Evolutionary conservation across 2,329 filamentous ascomycete species (phyloP).

Genomic region (Fusarium sambucinum): DNA sequence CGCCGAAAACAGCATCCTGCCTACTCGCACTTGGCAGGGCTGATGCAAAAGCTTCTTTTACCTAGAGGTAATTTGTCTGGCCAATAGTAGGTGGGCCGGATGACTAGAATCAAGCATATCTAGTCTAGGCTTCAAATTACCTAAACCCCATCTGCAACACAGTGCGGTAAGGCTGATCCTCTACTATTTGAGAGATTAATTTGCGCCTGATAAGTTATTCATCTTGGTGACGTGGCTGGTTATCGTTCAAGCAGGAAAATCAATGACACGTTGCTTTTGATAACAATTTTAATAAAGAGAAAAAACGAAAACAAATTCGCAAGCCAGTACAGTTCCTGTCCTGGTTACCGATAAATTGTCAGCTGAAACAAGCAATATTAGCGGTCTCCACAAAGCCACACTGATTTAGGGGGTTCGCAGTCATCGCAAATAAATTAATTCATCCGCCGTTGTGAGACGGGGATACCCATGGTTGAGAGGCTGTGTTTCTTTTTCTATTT

Average conservation of each 20-base stretch:
- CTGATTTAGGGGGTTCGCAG: not conserved
- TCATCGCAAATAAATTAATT: not conserved
- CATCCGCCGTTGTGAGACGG: not conserved
- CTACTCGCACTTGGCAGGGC: too few species aligned
- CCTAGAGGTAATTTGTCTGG: too few species aligned
- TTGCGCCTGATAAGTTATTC: fast-evolving
- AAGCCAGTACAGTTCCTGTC: not conserved
- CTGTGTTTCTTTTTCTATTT: too few species aligned
- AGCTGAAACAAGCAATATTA: not conserved
- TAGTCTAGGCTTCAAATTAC: too few species aligned
- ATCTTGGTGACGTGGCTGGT: fast-evolving
- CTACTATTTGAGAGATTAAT: too few species aligned
- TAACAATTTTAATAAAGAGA: fast-evolving
- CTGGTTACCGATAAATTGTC: fast-evolving
- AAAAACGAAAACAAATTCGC: not conserved
- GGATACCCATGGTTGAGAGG: not conserved
- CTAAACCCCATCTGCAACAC: too few species aligned
- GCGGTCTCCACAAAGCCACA: not conserved
- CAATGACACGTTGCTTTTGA: fast-evolving
- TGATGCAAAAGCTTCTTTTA: too few species aligned
- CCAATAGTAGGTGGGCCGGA: too few species aligned
- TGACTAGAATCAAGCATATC: too few species aligned
- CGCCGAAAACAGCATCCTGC: too few species aligned
- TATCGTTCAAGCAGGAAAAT: fast-evolving
- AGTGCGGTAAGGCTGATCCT: too few species aligned